Conservation (phyloP, 306 rosid genomes). For the Aeschynomene evenia region DNA sequence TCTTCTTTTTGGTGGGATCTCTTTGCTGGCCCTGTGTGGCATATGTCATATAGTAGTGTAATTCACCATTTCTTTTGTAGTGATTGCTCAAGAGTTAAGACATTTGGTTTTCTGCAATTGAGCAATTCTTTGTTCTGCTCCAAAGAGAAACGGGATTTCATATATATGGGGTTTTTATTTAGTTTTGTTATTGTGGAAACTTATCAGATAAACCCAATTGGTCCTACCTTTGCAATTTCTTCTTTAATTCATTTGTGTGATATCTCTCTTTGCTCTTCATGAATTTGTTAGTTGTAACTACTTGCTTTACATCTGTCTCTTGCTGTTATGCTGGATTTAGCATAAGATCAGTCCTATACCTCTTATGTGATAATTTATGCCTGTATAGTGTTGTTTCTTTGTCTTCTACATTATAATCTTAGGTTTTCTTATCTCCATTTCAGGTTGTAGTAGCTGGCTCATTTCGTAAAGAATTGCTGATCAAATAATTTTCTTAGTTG, state of each 20-base stretch:
- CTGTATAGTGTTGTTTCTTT: not conserved
- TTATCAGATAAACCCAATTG: slow-evolving; percentile 1
- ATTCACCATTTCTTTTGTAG: not conserved
- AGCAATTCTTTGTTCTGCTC: slow-evolving; percentile 13
- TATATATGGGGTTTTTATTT: not conserved
- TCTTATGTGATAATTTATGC: slow-evolving; percentile 10
- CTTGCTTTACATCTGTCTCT: not conserved
- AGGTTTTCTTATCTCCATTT: slow-evolving; percentile 24
- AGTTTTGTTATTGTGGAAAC: not conserved
- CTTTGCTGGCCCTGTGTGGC: slow-evolving; percentile 5
- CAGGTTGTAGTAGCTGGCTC: slow-evolving; percentile 48
- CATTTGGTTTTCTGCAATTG: slow-evolving; percentile 3
- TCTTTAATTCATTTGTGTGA: not conserved
- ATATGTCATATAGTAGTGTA: not conserved
- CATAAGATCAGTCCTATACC: slow-evolving; percentile 18
- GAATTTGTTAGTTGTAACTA: not conserved
- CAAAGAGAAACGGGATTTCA: not conserved
- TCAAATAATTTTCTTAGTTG: slow-evolving; percentile 18
- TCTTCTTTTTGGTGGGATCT: slow-evolving; percentile 4
- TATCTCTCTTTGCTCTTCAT: slow-evolving; percentile 1
- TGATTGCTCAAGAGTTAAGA: slow-evolving; percentile 9
- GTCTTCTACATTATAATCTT: not conserved
- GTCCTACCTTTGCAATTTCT: not conserved
- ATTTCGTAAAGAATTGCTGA: slow-evolving; percentile 32
- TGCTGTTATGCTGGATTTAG: slow-evolving; percentile 2